Percentiles rank a stretch among this genome's conserved stretches.
phyloP scores from a whole-genome alignment of 768 basidiomycete species.

The Pulveroboletus sp. region DNA sequence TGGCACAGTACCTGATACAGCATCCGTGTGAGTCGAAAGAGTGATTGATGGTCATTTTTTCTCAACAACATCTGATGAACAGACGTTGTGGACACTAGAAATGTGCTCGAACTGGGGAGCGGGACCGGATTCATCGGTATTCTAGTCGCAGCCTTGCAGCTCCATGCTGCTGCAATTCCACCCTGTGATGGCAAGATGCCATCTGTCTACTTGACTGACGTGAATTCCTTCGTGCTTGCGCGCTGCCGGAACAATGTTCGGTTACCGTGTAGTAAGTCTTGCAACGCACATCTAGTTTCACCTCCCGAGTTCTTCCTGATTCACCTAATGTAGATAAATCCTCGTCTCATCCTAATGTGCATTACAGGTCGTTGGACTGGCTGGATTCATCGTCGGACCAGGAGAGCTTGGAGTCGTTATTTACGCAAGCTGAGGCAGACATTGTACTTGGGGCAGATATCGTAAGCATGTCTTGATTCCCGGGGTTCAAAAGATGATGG shows the following conservation, averaged over 20 bases:
- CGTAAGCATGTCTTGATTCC: constrained; percentile 27
- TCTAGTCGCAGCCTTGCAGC: constrained; percentile 54
- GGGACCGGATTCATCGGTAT: constrained; percentile 75
- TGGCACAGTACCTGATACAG: constrained; percentile 56
- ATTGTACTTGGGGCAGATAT: constrained; percentile 72
- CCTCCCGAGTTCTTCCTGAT: not conserved
- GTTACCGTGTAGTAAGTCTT: constrained; percentile 63
- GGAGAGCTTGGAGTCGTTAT: constrained; percentile 15
- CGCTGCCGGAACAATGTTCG: constrained; percentile 56
- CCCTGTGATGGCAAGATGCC: constrained; percentile 3
- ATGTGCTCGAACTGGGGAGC: constrained; percentile 69
- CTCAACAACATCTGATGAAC: not conserved
- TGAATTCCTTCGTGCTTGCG: constrained; percentile 55
- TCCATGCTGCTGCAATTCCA: constrained; percentile 1
- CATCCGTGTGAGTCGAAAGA: constrained; percentile 45
- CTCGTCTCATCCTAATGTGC: constrained; percentile 42
- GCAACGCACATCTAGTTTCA: not conserved
- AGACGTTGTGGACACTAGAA: constrained; percentile 26
- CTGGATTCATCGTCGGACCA: constrained; percentile 43
- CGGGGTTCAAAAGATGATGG: not conserved
- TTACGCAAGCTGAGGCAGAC: constrained; percentile 45
- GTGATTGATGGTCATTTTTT: not conserved
- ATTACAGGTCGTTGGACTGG: constrained; percentile 60
- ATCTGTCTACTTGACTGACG: constrained; percentile 55
- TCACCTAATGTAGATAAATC: constrained; percentile 45